Evolutionary conservation across 139 green algal genomes (phyloP).

Genomic region (Chlorella vulgaris): DNA sequence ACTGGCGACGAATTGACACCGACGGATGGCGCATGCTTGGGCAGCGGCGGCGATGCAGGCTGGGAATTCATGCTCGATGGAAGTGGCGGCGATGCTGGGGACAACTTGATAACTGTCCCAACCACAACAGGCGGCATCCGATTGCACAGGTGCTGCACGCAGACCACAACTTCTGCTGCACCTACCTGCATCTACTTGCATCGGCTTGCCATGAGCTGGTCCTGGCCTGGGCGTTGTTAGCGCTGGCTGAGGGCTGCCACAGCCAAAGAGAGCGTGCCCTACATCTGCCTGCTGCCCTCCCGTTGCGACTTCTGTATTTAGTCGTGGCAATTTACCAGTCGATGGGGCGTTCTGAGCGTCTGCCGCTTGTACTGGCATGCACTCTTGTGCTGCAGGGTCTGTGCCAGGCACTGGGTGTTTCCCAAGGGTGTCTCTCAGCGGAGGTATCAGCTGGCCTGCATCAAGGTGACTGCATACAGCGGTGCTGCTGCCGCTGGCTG

Average conservation of each 20-base stretch:
- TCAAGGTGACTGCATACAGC: slow-evolving; percentile 53
- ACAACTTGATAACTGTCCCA: slow-evolving; percentile 19
- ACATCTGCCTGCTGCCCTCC: too few relatives aligned
- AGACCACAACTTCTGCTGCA: not conserved
- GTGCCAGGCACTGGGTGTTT: slow-evolving; percentile 76
- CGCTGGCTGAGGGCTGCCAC: too few relatives aligned
- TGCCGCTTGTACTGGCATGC: too few relatives aligned
- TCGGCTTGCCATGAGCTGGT: not conserved
- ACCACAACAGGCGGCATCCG: slow-evolving; percentile 41
- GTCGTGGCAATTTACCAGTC: not conserved
- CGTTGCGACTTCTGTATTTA: too few relatives aligned
- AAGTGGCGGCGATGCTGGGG: not conserved
- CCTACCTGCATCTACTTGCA: not conserved
- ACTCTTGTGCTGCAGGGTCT: slow-evolving; percentile 22
- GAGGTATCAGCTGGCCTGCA: slow-evolving; percentile 74
- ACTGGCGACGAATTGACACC: not conserved
- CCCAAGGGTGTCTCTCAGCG: slow-evolving; percentile 61
- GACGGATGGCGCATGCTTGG: too few relatives aligned
- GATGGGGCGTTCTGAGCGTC: not conserved
- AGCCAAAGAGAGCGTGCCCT: too few relatives aligned
- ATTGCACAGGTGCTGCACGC: slow-evolving; percentile 38
- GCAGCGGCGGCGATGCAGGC: not conserved
- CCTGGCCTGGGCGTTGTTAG: too few relatives aligned
- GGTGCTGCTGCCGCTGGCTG: not conserved
- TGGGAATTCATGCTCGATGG: not conserved